These are phyloP conservation scores for Colletotrichum australisinense DNA, from an alignment of 2,329 filamentous ascomycete species.

Conservation along the genomic window DNA sequence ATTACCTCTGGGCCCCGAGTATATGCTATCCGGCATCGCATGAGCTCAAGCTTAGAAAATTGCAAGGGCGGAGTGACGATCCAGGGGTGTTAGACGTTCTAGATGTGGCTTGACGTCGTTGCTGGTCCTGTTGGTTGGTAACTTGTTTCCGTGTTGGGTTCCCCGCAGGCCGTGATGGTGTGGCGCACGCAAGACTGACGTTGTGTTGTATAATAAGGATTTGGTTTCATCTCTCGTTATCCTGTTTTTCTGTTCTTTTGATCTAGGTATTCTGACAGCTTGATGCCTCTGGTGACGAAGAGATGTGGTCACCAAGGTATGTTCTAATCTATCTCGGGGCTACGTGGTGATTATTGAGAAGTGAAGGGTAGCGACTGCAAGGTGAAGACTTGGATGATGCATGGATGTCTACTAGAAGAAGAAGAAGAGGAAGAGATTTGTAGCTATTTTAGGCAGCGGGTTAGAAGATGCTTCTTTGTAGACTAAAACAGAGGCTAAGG, in stretches of 20 bases:
- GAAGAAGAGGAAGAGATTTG: not conserved
- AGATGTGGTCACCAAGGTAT: too few species aligned
- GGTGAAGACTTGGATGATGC: not conserved
- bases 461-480: not conserved
- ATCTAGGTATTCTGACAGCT: too few species aligned
- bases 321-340: not conserved
- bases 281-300: too few species aligned
- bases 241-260: not conserved
- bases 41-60: not conserved
- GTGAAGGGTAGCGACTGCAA: not conserved
- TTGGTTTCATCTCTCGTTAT: not conserved
- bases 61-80: not conserved
- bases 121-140: not conserved
- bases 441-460: not conserved
- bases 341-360: not conserved
- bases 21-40: too few species aligned
- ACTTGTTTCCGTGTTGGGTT: not conserved
- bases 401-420: not conserved
- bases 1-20: not conserved
- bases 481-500: not conserved
- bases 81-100: not conserved
- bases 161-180: not conserved
- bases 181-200: conserved; percentile 14
- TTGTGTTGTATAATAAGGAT: not conserved
- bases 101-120: conserved; percentile 8